Percentiles rank a stretch among this genome's conserved stretches.
phyloP scores from a whole-genome alignment of 306 rosid genomes.

The Gillenia trifoliata region DNA sequence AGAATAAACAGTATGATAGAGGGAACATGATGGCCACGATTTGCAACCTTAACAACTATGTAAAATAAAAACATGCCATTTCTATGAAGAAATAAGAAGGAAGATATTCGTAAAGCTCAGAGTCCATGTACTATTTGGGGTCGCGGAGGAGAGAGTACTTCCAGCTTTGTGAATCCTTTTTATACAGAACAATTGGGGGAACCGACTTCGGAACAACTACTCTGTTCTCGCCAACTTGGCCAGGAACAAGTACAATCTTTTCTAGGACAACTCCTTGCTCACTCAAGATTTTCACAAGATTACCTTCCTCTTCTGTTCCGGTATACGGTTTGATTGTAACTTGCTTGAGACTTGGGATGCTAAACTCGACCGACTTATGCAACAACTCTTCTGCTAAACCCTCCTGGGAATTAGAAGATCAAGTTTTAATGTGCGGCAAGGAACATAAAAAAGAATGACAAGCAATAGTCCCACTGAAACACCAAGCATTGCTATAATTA shows the following conservation, averaged over 20 bases:
- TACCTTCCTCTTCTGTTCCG: neutral
- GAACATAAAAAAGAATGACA: neutral
- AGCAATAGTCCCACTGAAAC: neutral
- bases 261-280: neutral
- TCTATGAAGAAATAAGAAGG: neutral
- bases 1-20: too few species aligned
- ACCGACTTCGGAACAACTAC: neutral
- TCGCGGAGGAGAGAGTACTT: neutral
- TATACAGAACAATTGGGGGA: neutral
- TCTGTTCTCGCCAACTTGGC: neutral
- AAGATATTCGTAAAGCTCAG: neutral
- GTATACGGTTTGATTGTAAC: neutral
- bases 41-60: too few species aligned
- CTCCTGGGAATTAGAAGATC: neutral
- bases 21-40: too few species aligned
- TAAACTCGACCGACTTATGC: neutral
- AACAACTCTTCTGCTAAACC: neutral
- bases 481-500: neutral
- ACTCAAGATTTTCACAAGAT: neutral
- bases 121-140: neutral
- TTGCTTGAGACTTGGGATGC: conserved; percentile 18
- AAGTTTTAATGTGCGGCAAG: neutral
- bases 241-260: conserved; percentile 1
- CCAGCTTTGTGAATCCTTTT: neutral
- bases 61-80: too few species aligned